Evolutionary conservation across 192 early-diverging fungal genomes (phyloP).

Genomic region (Backusella macrospora): DNA sequence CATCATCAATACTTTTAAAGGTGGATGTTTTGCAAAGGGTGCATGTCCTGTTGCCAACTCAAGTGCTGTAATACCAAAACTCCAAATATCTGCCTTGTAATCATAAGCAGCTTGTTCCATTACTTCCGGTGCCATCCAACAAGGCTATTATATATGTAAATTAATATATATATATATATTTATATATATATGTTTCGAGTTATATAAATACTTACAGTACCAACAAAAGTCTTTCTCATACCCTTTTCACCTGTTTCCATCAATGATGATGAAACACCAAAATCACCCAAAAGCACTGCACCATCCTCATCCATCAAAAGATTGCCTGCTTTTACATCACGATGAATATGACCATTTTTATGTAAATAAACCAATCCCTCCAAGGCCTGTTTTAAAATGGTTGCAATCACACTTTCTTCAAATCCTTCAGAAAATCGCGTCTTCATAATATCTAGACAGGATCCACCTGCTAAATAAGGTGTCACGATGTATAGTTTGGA

Average conservation of each 20-base stretch:
- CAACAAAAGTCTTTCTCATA: constrained; percentile 72
- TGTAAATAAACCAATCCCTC: constrained; percentile 70
- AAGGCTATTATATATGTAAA: constrained; percentile 41
- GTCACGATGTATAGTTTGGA: constrained; percentile 85
- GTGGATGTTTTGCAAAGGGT: constrained; percentile 87
- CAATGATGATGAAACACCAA: constrained; percentile 70
- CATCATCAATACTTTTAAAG: constrained; percentile 88
- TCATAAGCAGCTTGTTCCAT: constrained; percentile 92
- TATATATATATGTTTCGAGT: neutral
- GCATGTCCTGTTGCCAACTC: constrained; percentile 88
- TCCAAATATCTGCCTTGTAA: constrained; percentile 92
- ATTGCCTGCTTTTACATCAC: constrained; percentile 77
- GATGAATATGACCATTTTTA: constrained; percentile 68
- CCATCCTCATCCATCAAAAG: constrained; percentile 69
- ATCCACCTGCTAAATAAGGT: constrained; percentile 72
- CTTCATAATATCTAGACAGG: constrained; percentile 90
- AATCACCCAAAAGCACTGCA: constrained; percentile 64
- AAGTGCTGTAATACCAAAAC: constrained; percentile 86
- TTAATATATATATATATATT: neutral
- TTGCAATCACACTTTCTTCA: constrained; percentile 77
- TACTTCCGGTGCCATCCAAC: constrained; percentile 81
- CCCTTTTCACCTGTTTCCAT: constrained; percentile 67
- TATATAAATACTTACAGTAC: constrained; percentile 51
- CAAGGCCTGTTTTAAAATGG: constrained; percentile 78
- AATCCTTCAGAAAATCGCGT: constrained; percentile 81